phyloP scores from a whole-genome alignment of 108 stramenopile species.

The Seminavis robusta region DNA sequence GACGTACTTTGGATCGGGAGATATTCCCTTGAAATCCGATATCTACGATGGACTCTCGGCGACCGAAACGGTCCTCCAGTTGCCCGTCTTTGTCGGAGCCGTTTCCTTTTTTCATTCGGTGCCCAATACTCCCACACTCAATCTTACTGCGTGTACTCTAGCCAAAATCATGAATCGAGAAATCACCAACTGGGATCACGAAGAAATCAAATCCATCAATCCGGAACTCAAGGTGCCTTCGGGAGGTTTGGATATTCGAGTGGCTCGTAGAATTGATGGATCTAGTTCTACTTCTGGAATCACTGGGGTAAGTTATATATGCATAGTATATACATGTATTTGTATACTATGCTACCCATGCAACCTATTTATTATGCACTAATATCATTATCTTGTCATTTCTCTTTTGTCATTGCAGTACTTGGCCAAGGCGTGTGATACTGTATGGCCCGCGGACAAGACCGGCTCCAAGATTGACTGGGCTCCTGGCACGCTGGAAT shows the following conservation, averaged over 20 bases:
- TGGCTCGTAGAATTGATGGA: constrained; percentile 68
- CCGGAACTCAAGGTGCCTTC: constrained; percentile 22
- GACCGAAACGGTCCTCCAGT: constrained; percentile 45
- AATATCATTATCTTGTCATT: too few species aligned
- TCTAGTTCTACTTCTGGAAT: constrained; percentile 66
- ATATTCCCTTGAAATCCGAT: constrained; percentile 61
- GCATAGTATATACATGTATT: background rate
- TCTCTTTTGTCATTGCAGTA: constrained; percentile 24
- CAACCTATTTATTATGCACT: too few species aligned
- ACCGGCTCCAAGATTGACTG: constrained; percentile 45
- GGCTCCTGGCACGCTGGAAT: constrained; percentile 46
- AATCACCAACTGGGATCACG: constrained; percentile 69
- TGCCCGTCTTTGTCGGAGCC: constrained; percentile 74
- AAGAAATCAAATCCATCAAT: constrained; percentile 46
- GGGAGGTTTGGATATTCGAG: constrained; percentile 38
- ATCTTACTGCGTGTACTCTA: constrained; percentile 67
- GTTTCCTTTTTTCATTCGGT: constrained; percentile 78
- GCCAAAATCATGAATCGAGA: constrained; percentile 70
- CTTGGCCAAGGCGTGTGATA: constrained; percentile 41
- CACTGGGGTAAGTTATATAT: constrained; percentile 17
- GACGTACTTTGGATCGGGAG: constrained; percentile 75
- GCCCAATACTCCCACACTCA: constrained; percentile 45
- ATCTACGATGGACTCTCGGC: constrained; percentile 26
- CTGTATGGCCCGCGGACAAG: constrained; percentile 58
- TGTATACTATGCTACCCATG: too few species aligned